A percentile compares a stretch with the other conserved stretches of the same genome.
These are phyloP conservation scores for Pyrus hybrid DNA, from an alignment of 331 rosid genomes.

Conservation along the genomic window DNA sequence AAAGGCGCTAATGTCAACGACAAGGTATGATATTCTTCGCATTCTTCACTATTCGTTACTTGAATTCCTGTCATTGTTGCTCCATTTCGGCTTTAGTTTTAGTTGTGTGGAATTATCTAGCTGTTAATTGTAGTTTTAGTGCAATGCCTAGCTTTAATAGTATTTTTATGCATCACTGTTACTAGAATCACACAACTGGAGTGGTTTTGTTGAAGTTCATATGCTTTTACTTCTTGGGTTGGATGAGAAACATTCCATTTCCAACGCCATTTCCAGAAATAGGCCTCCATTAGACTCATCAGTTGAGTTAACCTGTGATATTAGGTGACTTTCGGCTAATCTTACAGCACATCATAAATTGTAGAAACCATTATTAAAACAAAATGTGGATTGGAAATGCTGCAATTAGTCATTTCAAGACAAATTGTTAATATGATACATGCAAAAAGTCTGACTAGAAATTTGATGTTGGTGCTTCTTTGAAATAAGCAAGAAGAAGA, in stretches of 20 bases:
- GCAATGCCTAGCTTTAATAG: background rate
- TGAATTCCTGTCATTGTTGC: background rate
- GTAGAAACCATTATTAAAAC: background rate
- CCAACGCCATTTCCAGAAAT: background rate
- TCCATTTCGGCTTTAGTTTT: background rate
- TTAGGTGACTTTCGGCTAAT: background rate
- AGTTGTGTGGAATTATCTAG: background rate
- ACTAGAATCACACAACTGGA: background rate
- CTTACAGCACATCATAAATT: background rate
- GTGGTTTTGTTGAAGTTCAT: background rate
- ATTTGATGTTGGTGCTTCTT: too few species aligned
- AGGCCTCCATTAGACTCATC: background rate
- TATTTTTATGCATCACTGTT: background rate
- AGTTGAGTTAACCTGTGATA: background rate
- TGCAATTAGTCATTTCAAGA: background rate
- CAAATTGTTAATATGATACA: background rate
- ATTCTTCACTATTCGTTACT: slow-evolving; percentile 4
- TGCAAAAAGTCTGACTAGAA: background rate
- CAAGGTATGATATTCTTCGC: slow-evolving; percentile 41
- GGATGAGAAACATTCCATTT: background rate
- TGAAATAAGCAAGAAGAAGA: too few species aligned
- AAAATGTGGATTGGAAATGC: background rate
- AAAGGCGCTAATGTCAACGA: slow-evolving; percentile 77
- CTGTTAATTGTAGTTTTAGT: background rate
- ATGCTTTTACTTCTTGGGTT: background rate